Evolutionary conservation across 2,329 filamentous ascomycete species (phyloP).

Genomic region (Calonectria pseudoturangicola): DNA sequence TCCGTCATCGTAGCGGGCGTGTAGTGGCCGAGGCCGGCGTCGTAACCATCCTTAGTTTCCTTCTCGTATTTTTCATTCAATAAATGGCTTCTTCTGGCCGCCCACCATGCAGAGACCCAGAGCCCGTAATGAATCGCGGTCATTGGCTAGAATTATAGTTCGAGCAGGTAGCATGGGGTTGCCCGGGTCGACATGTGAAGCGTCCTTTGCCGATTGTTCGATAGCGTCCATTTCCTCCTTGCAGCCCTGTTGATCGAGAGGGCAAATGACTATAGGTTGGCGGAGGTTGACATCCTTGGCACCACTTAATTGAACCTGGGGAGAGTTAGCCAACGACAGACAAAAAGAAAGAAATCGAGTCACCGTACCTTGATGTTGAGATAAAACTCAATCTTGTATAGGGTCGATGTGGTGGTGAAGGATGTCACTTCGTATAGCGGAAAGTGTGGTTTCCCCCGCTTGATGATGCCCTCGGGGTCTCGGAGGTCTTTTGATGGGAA

Average conservation of each 20-base stretch:
- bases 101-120: constrained; percentile 78
- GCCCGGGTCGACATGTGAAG: constrained; percentile 88
- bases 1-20: constrained; percentile 39
- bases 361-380: constrained; percentile 88
- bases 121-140: constrained; percentile 78
- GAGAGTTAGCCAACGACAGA: constrained; percentile 48
- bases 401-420: constrained; percentile 93
- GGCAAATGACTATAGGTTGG: constrained; percentile 96
- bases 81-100: constrained; percentile 79
- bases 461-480: constrained; percentile 90
- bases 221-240: constrained; percentile 99
- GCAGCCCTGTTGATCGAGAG: constrained; percentile 94
- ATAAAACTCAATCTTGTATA: constrained; percentile 99
- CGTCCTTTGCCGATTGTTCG: constrained; percentile 95
- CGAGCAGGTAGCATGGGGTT: constrained; percentile 94
- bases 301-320: constrained; percentile 88
- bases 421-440: constrained; percentile 91
- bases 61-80: constrained; percentile 67
- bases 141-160: constrained; percentile 86
- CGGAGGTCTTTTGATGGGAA: constrained; percentile 93
- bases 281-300: constrained; percentile 91
- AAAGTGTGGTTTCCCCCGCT: constrained; percentile 89
- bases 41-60: constrained; percentile 39
- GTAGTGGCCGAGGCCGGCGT: constrained; percentile 39
- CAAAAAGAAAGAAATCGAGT: background rate